These are phyloP conservation scores for Apophysomyces variabilis DNA, from an alignment of 371 early-diverging fungal species.

Conservation along the genomic window DNA sequence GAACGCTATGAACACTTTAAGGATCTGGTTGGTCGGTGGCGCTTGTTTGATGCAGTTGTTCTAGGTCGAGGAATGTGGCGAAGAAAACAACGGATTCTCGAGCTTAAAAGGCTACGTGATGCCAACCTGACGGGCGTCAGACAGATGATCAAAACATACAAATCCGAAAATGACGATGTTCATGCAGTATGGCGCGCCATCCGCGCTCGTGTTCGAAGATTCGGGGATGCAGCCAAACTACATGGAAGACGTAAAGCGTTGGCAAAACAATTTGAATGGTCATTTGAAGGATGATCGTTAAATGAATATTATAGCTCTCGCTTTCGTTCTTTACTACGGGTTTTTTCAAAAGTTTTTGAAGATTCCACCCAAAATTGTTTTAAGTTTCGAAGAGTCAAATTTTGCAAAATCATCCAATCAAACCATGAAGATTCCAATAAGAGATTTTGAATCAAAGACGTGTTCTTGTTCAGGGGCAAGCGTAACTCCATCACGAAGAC, in stretches of 20 bases:
- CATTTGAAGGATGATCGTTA: constrained; percentile 22
- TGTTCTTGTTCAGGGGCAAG: no score
- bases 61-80: constrained; percentile 54
- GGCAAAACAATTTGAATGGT: constrained; percentile 51
- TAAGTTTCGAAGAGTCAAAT: no score
- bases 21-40: constrained; percentile 53
- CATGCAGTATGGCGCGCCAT: constrained; percentile 42
- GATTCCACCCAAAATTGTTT: no score
- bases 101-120: constrained; percentile 41
- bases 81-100: constrained; percentile 45
- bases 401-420: no score
- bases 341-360: no score
- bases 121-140: constrained; percentile 35
- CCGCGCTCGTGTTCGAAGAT: constrained; percentile 36
- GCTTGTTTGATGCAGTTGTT: constrained; percentile 56
- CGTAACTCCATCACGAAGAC: no score
- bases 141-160: constrained; percentile 37
- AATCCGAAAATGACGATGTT: constrained; percentile 36
- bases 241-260: constrained; percentile 36
- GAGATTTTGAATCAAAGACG: no score
- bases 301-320: no score
- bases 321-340: no score
- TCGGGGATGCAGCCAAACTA: constrained; percentile 35
- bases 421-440: no score
- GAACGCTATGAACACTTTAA: constrained; percentile 53